Evolutionary conservation across 2,329 filamentous ascomycete genomes (phyloP), one percentile per base, ranked within the genome.

Genomic region (Penicillium griseofulvum): DNA sequence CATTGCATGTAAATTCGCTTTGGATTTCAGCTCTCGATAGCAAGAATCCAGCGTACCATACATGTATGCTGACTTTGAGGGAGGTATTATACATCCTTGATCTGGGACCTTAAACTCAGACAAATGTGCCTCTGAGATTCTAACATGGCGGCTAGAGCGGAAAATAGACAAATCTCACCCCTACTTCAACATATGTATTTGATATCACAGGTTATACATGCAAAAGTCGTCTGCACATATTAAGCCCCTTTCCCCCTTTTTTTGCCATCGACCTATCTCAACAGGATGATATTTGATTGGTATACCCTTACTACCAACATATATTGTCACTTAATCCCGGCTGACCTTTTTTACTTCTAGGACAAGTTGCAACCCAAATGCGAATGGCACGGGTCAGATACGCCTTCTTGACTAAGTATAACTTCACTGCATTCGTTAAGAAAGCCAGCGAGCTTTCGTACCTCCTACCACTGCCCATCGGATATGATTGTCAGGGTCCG

Each of bases 401-500:
- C n/a, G n/a, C n/a, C n/a, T n/a, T 55, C 17, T 19, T 53, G 4
- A 41, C 47, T 1, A 55, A 47, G 7, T 55, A 55, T 10, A 9
- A 39, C 47, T 41, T 34, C 16, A 55, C 53, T 14, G 36, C 51
- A 4, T 55, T 55, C 41, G 53, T 51, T 4, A 46, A 55, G n/a
- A 31, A 42, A 51, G 17, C 24, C 14, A 31, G 22, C 6, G 53
- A 51, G n/a, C 14, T 9, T 10, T 55, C 47, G 12, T 55, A 47
- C 38, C 47, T 47, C 10, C 26, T 55, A 33, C 47, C 53, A 7
- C 14, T 17, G n/a, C 47, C 53, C 10, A 36, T 55, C 14, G 17
- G 22, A n/a, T 16, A 36, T 37, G 26, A 36, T 33, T 16, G 43
- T 46, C 14, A 46, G n/a, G n/a, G n/a, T n/a, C n/a, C n/a, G n/a